Evolutionary conservation across 208 protist genomes (phyloP).

Genomic region (Leishmania gerbilli): DNA sequence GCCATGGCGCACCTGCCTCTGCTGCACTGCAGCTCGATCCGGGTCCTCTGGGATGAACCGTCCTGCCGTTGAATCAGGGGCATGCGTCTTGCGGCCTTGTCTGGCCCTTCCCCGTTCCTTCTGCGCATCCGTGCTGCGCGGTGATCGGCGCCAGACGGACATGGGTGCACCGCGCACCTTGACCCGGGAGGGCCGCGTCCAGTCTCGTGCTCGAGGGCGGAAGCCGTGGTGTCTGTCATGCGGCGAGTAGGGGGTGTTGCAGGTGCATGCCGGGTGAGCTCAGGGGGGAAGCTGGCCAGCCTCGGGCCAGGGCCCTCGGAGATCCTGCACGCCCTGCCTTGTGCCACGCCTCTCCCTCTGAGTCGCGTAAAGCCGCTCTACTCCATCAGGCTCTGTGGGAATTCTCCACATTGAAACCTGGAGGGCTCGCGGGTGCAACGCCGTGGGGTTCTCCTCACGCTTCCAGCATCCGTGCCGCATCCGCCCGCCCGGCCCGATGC

Average conservation of each 20-base stretch:
- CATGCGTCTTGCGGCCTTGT: background rate
- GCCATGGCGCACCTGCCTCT: background rate
- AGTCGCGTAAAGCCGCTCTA: background rate
- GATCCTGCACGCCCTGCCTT: background rate
- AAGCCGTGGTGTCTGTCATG: background rate
- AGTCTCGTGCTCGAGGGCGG: background rate
- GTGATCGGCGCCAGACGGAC: background rate
- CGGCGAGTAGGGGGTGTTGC: background rate
- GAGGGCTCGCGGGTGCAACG: background rate
- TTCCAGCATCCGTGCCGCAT: background rate
- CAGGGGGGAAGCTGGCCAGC: background rate
- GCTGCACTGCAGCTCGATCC: background rate
- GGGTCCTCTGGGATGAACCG: background rate
- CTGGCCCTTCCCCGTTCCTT: background rate
- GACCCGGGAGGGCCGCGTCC: background rate
- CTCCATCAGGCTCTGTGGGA: background rate
- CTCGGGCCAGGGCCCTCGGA: background rate
- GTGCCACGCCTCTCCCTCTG: background rate
- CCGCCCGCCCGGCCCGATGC: background rate
- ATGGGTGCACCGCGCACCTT: background rate
- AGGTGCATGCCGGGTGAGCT: background rate
- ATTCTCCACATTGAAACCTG: background rate
- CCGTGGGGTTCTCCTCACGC: background rate
- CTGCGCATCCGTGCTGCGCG: background rate
- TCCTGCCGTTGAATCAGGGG: background rate